Percentiles rank a stretch among this genome's conserved stretches.
phyloP scores from a whole-genome alignment of 768 basidiomycete species.

The Ephemerocybe angulata region DNA sequence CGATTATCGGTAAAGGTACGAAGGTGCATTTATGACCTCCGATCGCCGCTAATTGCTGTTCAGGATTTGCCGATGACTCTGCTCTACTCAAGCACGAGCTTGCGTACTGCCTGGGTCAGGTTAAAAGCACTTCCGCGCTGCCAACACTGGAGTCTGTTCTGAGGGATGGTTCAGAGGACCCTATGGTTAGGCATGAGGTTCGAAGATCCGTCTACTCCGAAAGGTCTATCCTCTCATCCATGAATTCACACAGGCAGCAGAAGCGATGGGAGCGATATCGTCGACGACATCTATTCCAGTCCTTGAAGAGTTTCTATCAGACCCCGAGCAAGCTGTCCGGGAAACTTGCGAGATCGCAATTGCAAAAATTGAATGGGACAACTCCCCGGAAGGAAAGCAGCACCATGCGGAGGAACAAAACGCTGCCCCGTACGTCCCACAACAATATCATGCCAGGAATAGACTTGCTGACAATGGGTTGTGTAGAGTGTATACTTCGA shows the following conservation, averaged over 20 bases:
- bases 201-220: conserved; percentile 15
- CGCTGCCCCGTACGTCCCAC: conserved; percentile 34
- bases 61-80: conserved; percentile 84
- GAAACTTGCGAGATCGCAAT: conserved; percentile 98
- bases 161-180: conserved; percentile 65
- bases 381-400: conserved; percentile 64
- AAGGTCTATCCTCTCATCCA: conserved; percentile 9
- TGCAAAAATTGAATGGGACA: conserved; percentile 91
- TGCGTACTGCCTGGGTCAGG: conserved; percentile 95
- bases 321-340: conserved; percentile 71
- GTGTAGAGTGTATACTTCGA: conserved; percentile 68
- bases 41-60: neutral
- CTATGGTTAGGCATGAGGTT: conserved; percentile 98
- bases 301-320: conserved; percentile 65
- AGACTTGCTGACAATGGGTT: conserved; percentile 1
- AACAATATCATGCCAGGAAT: neutral
- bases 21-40: conserved; percentile 7
- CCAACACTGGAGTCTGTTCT: conserved; percentile 78
- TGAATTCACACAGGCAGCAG: conserved; percentile 69
- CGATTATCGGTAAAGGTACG: conserved; percentile 81
- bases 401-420: conserved; percentile 31
- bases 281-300: conserved; percentile 59
- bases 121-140: conserved; percentile 68
- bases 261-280: conserved; percentile 96
- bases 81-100: conserved; percentile 95